Evolutionary conservation across 306 rosid genomes (phyloP), one percentile per base, ranked within the genome.

Genomic region (Mimosa pudica): DNA sequence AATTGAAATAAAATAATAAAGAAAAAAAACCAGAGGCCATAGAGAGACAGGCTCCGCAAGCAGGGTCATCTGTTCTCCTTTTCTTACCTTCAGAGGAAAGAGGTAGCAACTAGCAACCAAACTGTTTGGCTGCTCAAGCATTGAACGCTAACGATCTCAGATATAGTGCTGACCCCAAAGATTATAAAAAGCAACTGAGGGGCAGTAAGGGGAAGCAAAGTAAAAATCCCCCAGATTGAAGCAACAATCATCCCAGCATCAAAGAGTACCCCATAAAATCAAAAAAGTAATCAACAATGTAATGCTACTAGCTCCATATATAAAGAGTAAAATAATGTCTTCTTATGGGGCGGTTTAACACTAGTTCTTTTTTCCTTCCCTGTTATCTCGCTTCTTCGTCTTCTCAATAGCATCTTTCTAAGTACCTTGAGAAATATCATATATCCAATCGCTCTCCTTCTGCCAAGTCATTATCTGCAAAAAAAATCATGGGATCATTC

Each of bases 141-240:
- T 77, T 82, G 80, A 73, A 62, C 64, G 77, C 30, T 78, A 70
- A 70, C 8, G 33, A 71, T 66, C 79, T 71, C 84, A 17, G 77
- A 58, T 54, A 63, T 36, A 78, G 74, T 55, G 77, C 83, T 80
- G 82, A 83, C 90, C 92, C 96, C 93, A 85, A 86, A 89, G 92
- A 87, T 82, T 85, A 73, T 67, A 79, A 86, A 89, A 90, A 84
- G 79, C 86, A 87, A 86, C 92, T 82, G 72, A 82, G 89, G 93
- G 92, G 93, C 82, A 83, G 86, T 77, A 65, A 61, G 82, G 92
- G 91, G 84, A 87, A 78, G 51, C 42, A 74, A 16, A 70, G 70
- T 24, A 76, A 85, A 75, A 82, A 77, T 67, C 85, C 91, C 91
- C 91, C 88, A 38, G 11, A 58, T 77, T 57, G 71, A 81, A 83